Conservation (phyloP, 306 rosid genomes). For the Quercus mongolica region DNA sequence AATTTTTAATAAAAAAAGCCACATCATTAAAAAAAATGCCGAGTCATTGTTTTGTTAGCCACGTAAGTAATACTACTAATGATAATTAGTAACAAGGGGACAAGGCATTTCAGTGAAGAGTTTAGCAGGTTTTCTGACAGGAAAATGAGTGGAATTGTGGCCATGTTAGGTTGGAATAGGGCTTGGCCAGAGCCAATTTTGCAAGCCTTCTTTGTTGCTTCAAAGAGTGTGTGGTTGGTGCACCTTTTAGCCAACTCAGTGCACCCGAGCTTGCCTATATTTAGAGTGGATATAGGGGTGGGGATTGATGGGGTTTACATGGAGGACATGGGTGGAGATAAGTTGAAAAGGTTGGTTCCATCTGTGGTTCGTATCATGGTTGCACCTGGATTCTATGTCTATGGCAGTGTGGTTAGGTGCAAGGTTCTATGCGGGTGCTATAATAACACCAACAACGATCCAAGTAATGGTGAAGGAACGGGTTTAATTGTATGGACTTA, state of each 20-base stretch:
- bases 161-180: slow-evolving; percentile 86
- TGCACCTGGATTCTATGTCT: slow-evolving; percentile 89
- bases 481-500: slow-evolving; percentile 11
- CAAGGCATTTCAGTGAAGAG: slow-evolving; percentile 89
- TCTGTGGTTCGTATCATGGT: slow-evolving; percentile 73
- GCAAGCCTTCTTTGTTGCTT: slow-evolving; percentile 85
- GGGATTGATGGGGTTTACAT: slow-evolving; percentile 71
- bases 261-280: slow-evolving; percentile 66
- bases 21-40: too few species aligned
- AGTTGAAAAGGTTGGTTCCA: slow-evolving; percentile 49
- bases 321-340: slow-evolving; percentile 88
- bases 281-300: slow-evolving; percentile 62
- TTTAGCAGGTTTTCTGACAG: slow-evolving; percentile 87
- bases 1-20: too few species aligned
- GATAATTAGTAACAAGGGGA: slow-evolving; percentile 50
- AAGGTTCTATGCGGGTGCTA: slow-evolving; percentile 84
- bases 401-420: slow-evolving; percentile 76
- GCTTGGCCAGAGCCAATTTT: slow-evolving; percentile 92
- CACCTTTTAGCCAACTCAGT: slow-evolving; percentile 77
- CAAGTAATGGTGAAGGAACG: slow-evolving; percentile 11
- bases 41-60: too few species aligned
- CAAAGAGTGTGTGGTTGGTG: slow-evolving; percentile 84
- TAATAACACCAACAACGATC: slow-evolving; percentile 12
- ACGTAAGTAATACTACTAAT: too few species aligned
- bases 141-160: slow-evolving; percentile 93